These are phyloP conservation scores for Aspergillus sp. DNA, from an alignment of 2,329 filamentous ascomycete genomes.

Conservation along the genomic window DNA sequence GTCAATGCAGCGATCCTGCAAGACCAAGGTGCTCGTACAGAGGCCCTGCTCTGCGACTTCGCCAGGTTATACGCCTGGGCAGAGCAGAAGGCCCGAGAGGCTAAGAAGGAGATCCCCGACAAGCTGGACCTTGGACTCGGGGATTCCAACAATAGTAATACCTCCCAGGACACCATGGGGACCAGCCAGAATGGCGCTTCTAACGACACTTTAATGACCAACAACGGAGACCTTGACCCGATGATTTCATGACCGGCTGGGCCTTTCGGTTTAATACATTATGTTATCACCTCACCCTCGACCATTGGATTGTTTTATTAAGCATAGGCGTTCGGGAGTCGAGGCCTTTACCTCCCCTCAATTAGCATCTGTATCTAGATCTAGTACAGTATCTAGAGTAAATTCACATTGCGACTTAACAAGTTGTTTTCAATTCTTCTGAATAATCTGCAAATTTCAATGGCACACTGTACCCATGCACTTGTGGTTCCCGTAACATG, in stretches of 20 bases:
- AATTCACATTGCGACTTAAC: too few relatives aligned
- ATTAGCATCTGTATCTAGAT: too few relatives aligned
- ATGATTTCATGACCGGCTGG: constrained; percentile 38
- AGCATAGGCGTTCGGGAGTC: constrained; percentile 20
- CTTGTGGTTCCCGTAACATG: too few relatives aligned
- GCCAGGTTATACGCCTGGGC: constrained; percentile 84
- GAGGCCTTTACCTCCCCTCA: too few relatives aligned
- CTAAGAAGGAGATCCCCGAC: constrained; percentile 48
- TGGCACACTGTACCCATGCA: too few relatives aligned
- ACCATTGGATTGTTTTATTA: not conserved
- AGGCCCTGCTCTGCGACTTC: constrained; percentile 79
- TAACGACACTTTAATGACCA: constrained; percentile 43
- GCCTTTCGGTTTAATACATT: constrained; percentile 1
- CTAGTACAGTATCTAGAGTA: too few relatives aligned
- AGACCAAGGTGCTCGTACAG: constrained; percentile 68
- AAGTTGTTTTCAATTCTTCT: too few relatives aligned
- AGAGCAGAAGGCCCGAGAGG: constrained; percentile 57
- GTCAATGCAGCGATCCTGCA: constrained; percentile 88
- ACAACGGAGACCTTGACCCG: constrained; percentile 41
- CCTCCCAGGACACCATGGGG: constrained; percentile 18
- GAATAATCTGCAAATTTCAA: too few relatives aligned
- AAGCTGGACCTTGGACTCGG: constrained; percentile 47
- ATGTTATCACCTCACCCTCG: not conserved
- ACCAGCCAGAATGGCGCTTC: constrained; percentile 29
- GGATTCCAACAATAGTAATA: constrained; percentile 26